A percentile compares a stretch with the other conserved stretches of the same genome.
Evolutionary conservation across 805 yeast genomes (phyloP).

Genomic region (Lachancea sp.): DNA sequence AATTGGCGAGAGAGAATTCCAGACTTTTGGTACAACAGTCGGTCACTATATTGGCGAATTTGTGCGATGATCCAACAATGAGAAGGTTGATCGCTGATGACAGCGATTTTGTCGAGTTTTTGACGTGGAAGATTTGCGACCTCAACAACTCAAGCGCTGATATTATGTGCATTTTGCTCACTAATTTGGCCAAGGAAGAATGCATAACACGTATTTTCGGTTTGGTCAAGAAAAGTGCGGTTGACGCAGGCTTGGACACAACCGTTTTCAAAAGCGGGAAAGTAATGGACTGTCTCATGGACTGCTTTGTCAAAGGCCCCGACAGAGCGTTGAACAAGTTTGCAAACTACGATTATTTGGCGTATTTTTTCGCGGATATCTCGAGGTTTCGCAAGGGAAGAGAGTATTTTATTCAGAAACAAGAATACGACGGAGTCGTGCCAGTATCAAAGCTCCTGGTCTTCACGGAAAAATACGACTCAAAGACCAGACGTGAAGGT

Average conservation of each 20-base stretch:
- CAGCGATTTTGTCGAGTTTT: constrained; percentile 43
- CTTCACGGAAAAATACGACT: constrained; percentile 75
- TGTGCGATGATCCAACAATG: constrained; percentile 64
- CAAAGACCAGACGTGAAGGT: constrained; percentile 80
- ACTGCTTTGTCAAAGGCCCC: constrained; percentile 79
- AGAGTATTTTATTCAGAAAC: constrained; percentile 65
- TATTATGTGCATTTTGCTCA: constrained; percentile 71
- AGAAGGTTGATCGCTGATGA: constrained; percentile 65
- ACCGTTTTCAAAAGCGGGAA: constrained; percentile 49
- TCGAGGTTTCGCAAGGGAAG: constrained; percentile 74
- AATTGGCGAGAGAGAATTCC: constrained; percentile 47
- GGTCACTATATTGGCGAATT: constrained; percentile 71
- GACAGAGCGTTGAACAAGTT: constrained; percentile 63
- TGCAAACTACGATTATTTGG: constrained; percentile 75
- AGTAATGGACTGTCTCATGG: constrained; percentile 76
- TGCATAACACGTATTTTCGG: constrained; percentile 48
- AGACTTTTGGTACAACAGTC: constrained; percentile 57
- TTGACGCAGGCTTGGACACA: constrained; percentile 34
- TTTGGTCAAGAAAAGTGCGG: constrained; percentile 24
- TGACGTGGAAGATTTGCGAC: constrained; percentile 46
- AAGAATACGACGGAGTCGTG: constrained; percentile 65
- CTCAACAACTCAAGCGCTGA: constrained; percentile 65
- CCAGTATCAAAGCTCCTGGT: constrained; percentile 78
- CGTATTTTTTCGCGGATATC: constrained; percentile 84
- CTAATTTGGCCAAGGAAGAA: constrained; percentile 80